Conservation (phyloP, 192 early-diverging fungal species). For the Chytriomyces hyalinus region DNA sequence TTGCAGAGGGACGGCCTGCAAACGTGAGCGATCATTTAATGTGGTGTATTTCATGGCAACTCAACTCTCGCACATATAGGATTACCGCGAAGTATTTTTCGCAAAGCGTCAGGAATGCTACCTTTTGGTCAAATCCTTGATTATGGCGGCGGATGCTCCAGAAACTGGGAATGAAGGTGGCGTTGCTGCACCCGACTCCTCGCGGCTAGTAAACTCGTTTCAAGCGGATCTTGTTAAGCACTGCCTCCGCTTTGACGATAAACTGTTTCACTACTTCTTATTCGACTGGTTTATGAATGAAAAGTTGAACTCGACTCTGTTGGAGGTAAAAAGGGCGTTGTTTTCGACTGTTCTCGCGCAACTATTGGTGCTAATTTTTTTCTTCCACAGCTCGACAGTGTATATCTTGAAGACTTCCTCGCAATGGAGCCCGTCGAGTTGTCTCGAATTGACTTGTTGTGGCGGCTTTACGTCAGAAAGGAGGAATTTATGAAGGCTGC, state of each 20-base stretch:
- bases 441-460: conserved; percentile 26
- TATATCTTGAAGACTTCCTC: conserved; percentile 35
- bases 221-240: background rate
- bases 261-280: conserved; percentile 33
- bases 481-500: conserved; percentile 36
- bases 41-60: background rate
- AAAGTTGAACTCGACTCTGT: background rate
- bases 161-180: background rate
- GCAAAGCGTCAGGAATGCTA: conserved; percentile 27
- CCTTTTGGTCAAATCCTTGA: conserved; percentile 21
- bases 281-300: conserved; percentile 29
- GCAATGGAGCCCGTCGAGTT: conserved; percentile 12
- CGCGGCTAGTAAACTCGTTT: background rate
- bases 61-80: conserved; percentile 11
- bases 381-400: conserved; percentile 6
- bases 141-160: conserved; percentile 7
- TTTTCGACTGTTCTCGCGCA: background rate
- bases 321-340: conserved; percentile 12
- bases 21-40: conserved; percentile 23
- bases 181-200: background rate
- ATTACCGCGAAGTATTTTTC: conserved; percentile 28
- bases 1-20: conserved; percentile 22
- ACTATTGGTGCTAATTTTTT: background rate
- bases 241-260: conserved; percentile 27
- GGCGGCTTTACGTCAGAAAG: conserved; percentile 26